These are phyloP conservation scores for Exophiala sideris DNA, from an alignment of 2,329 filamentous ascomycete species.

Conservation along the genomic window DNA sequence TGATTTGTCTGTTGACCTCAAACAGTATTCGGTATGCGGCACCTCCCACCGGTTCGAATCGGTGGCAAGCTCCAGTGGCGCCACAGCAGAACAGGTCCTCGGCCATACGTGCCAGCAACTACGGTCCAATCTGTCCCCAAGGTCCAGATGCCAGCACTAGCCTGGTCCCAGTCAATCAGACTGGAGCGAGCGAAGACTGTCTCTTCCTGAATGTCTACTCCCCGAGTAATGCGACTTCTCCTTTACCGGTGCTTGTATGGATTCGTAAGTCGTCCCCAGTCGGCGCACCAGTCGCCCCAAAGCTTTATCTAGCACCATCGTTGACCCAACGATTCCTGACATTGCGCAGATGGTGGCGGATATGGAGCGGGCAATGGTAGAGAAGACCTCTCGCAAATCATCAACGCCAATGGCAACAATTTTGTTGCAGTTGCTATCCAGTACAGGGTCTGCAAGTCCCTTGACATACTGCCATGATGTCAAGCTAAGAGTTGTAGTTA, in stretches of 20 bases:
- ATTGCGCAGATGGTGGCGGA: slow-evolving; percentile 33
- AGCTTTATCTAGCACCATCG: too few species aligned
- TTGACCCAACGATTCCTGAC: too few species aligned
- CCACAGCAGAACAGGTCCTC: slow-evolving; percentile 29
- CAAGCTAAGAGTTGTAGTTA: slow-evolving; percentile 30
- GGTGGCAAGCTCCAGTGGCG: slow-evolving; percentile 35
- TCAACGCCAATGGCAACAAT: slow-evolving; percentile 47
- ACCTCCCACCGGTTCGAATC: slow-evolving; percentile 32
- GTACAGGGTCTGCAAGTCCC: slow-evolving; percentile 40
- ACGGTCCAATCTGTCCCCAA: slow-evolving; percentile 36
- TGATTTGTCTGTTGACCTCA: slow-evolving; percentile 7
- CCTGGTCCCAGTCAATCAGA: slow-evolving; percentile 15
- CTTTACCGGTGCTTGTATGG: slow-evolving; percentile 39
- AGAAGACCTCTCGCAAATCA: slow-evolving; percentile 40
- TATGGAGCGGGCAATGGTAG: slow-evolving; percentile 32
- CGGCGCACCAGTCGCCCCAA: too few species aligned
- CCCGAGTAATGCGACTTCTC: slow-evolving; percentile 30
- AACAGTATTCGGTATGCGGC: slow-evolving; percentile 38
- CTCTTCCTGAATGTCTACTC: slow-evolving; percentile 42
- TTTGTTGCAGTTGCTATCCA: slow-evolving; percentile 51
- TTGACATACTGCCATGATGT: not conserved
- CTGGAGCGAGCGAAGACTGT: slow-evolving; percentile 38
- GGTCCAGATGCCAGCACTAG: slow-evolving; percentile 23
- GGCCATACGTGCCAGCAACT: slow-evolving; percentile 30
- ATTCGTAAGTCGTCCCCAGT: slow-evolving; percentile 24